Evolutionary conservation across 2,329 filamentous ascomycete genomes (phyloP).

Genomic region (Xylariaceae sp.): DNA sequence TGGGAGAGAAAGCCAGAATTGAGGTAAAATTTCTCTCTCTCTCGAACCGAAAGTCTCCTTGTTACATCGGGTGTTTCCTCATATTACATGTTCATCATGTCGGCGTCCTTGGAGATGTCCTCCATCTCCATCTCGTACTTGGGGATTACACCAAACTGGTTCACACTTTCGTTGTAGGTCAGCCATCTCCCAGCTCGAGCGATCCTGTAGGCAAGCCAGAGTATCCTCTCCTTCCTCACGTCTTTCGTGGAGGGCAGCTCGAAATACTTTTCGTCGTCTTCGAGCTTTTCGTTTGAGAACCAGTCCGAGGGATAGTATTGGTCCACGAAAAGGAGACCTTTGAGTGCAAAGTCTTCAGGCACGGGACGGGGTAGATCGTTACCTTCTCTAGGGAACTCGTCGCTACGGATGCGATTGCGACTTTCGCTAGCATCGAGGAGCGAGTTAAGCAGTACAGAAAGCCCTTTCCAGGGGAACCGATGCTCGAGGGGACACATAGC

Average conservation of each 20-base stretch:
- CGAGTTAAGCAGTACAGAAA: slow-evolving; percentile 51
- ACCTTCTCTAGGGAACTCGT: slow-evolving; percentile 55
- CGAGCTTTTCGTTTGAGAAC: slow-evolving; percentile 64
- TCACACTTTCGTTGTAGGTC: slow-evolving; percentile 47
- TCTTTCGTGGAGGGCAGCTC: slow-evolving; percentile 65
- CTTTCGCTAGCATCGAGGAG: slow-evolving; percentile 42
- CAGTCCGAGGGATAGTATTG: slow-evolving; percentile 64
- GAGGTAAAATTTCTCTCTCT: no score
- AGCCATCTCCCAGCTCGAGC: slow-evolving; percentile 53
- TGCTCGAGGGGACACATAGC: slow-evolving; percentile 54
- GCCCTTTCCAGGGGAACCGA: slow-evolving; percentile 60
- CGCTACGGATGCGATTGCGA: slow-evolving; percentile 48
- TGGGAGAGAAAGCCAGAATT: no score
- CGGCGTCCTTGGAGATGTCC: slow-evolving; percentile 25
- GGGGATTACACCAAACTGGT: slow-evolving; percentile 49
- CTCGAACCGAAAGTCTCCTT: no score
- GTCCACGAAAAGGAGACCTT: slow-evolving; percentile 67
- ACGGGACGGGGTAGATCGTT: slow-evolving; percentile 60
- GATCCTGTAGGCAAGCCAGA: slow-evolving; percentile 63
- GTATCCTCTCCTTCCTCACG: slow-evolving; percentile 63
- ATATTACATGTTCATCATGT: slow-evolving; percentile 33
- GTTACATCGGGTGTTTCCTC: no score
- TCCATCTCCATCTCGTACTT: slow-evolving; percentile 49
- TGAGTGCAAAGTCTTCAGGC: slow-evolving; percentile 72
- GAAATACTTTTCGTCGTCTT: slow-evolving; percentile 72